These are phyloP conservation scores for Blastocystis sp. DNA, from an alignment of 352 stramenopile species.

Conservation along the genomic window DNA sequence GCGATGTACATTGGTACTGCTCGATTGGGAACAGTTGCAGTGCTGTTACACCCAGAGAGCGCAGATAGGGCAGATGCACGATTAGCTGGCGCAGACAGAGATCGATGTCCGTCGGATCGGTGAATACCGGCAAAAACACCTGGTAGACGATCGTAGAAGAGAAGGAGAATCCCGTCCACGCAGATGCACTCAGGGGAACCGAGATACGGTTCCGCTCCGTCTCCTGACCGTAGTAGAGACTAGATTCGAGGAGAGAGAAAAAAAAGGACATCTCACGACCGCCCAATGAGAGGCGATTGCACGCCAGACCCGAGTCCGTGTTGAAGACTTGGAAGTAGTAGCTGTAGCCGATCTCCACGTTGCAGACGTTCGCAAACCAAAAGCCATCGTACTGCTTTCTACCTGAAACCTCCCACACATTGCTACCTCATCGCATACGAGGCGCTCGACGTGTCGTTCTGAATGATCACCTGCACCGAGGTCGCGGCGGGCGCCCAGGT, in stretches of 20 bases:
- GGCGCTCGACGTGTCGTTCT: background rate
- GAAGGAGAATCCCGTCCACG: background rate
- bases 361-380: slow-evolving; percentile 45
- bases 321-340: background rate
- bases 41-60: background rate
- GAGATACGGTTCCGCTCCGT: background rate
- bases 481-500: background rate
- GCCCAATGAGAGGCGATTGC: slow-evolving; percentile 4
- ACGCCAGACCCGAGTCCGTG: background rate
- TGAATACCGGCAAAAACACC: slow-evolving; percentile 28
- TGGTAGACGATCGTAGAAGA: background rate
- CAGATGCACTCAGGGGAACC: background rate
- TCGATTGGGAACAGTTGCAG: slow-evolving; percentile 29
- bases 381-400: slow-evolving; percentile 26
- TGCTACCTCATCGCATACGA: background rate
- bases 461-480: background rate
- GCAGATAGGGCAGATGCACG: background rate
- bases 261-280: background rate
- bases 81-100: background rate
- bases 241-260: background rate
- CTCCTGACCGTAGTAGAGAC: background rate
- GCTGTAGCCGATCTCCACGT: background rate
- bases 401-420: background rate
- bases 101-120: background rate
- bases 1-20: slow-evolving; percentile 4